Conservation (phyloP, 805 yeast genomes). For the Zygoascus bituminiphila region DNA sequence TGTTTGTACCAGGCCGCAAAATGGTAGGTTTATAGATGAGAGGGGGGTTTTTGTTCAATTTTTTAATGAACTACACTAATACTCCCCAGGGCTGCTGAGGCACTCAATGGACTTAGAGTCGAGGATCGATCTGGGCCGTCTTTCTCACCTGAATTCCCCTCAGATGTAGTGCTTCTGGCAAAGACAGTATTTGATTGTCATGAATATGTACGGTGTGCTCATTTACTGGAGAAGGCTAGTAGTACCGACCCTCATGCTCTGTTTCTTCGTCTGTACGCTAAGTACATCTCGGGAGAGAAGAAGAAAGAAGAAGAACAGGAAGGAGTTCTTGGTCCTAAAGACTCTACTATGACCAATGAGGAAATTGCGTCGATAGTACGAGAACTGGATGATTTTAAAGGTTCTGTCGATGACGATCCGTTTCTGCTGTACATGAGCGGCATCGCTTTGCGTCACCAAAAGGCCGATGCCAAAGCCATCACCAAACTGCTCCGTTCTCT, state of each 20-base stretch:
- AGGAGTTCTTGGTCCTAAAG: slow-evolving; percentile 41
- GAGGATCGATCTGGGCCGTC: slow-evolving; percentile 11
- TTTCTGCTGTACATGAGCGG: slow-evolving; percentile 70
- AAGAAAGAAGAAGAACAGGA: slow-evolving; percentile 62
- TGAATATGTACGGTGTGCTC: slow-evolving; percentile 75
- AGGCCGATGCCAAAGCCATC: slow-evolving; percentile 54
- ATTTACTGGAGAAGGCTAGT: slow-evolving; percentile 42
- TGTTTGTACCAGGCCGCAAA: slow-evolving; percentile 65
- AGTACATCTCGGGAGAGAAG: slow-evolving; percentile 71
- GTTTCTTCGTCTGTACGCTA: slow-evolving; percentile 63
- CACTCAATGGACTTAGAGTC: slow-evolving; percentile 49
- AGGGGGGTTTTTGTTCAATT: too few relatives aligned
- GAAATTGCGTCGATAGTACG: slow-evolving; percentile 30
- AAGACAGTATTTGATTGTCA: slow-evolving; percentile 68
- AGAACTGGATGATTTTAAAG: slow-evolving; percentile 32
- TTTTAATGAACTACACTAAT: neutral
- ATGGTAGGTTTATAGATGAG: slow-evolving; percentile 27
- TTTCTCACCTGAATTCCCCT: neutral
- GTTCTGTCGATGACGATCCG: slow-evolving; percentile 35
- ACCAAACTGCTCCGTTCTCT: slow-evolving; percentile 53
- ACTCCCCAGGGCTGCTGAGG: slow-evolving; percentile 49
- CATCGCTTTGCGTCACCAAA: slow-evolving; percentile 51
- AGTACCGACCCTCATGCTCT: slow-evolving; percentile 30
- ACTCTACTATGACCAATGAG: slow-evolving; percentile 26
- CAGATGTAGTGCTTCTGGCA: slow-evolving; percentile 50